phyloP scores from a whole-genome alignment of 1,284 basidiomycete genomes.

The Moesziomyces globuligerus region DNA sequence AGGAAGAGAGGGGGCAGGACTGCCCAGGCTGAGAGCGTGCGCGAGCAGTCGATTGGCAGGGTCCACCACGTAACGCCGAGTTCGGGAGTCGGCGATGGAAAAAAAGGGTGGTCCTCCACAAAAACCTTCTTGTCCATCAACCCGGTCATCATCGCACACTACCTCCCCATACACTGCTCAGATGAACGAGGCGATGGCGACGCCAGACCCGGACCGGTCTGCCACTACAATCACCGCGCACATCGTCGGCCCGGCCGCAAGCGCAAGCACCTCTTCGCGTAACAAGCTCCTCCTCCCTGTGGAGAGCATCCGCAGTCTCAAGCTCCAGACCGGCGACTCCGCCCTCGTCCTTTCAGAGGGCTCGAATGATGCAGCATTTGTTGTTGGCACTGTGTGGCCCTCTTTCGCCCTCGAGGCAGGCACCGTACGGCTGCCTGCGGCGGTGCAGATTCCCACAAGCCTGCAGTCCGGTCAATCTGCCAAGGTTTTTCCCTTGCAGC shows the following conservation, averaged over 20 bases:
- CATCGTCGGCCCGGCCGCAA: constrained; percentile 21
- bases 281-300: constrained; percentile 33
- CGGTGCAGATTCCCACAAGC: constrained; percentile 3
- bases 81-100: too few relatives aligned
- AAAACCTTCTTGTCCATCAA: too few relatives aligned
- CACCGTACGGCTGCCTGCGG: constrained; percentile 23
- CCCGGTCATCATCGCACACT: too few relatives aligned
- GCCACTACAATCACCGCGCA: too few relatives aligned
- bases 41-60: too few relatives aligned
- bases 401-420: constrained; percentile 34
- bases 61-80: too few relatives aligned
- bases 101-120: too few relatives aligned
- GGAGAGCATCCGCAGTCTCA: constrained; percentile 30
- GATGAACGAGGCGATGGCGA: too few relatives aligned
- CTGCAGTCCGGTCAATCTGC: constrained; percentile 24
- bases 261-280: constrained; percentile 31
- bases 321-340: constrained; percentile 41
- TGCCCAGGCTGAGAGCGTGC: too few relatives aligned
- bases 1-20: too few relatives aligned
- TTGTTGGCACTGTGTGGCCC: constrained; percentile 37
- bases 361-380: neutral
- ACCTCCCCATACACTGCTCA: too few relatives aligned
- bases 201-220: too few relatives aligned
- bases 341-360: constrained; percentile 10
- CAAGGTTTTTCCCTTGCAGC: constrained; percentile 8